Conservation (phyloP, 768 basidiomycete species). For the Phylloporus rhodoxanthus region DNA sequence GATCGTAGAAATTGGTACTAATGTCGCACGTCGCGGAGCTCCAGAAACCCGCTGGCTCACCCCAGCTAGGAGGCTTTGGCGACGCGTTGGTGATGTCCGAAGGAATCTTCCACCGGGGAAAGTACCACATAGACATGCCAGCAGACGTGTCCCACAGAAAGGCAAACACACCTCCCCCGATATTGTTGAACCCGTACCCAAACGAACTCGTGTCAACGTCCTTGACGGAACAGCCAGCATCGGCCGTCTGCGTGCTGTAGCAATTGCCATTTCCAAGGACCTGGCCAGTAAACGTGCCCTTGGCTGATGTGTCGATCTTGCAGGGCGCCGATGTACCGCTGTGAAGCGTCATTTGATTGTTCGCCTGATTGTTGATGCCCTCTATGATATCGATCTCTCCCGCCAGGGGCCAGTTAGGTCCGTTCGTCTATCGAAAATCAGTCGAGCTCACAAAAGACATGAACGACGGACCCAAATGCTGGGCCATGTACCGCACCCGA, state of each 20-base stretch:
- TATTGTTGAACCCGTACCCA: slow-evolving; percentile 28
- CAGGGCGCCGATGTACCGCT: slow-evolving; percentile 38
- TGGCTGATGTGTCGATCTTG: slow-evolving; percentile 14
- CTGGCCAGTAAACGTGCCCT: slow-evolving; percentile 17
- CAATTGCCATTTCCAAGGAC: slow-evolving; percentile 29
- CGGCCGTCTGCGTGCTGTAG: slow-evolving; percentile 34
- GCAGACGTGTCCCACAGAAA: slow-evolving; percentile 42
- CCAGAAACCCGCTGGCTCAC: slow-evolving; percentile 47
- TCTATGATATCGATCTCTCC: slow-evolving; percentile 76
- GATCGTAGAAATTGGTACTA: slow-evolving; percentile 42
- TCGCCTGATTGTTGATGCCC: slow-evolving; percentile 52
- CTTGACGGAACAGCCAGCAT: slow-evolving; percentile 46
- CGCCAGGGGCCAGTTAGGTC: slow-evolving; percentile 46
- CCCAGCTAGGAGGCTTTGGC: slow-evolving; percentile 47
- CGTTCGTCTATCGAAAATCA: slow-evolving; percentile 32
- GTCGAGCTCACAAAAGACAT: neutral
- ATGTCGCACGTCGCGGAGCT: slow-evolving; percentile 45
- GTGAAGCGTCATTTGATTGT: slow-evolving; percentile 66
- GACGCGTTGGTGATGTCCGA: slow-evolving; percentile 38
- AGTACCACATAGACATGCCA: slow-evolving; percentile 54
- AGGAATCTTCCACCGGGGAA: slow-evolving; percentile 46
- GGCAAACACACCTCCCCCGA: slow-evolving; percentile 50
- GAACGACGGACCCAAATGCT: slow-evolving; percentile 44
- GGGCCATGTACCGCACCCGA: slow-evolving; percentile 58
- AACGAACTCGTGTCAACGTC: slow-evolving; percentile 40